Base-by-base conservation (phyloP, 805 yeast species). In the Wickerhamiella slavikovae region DNA sequence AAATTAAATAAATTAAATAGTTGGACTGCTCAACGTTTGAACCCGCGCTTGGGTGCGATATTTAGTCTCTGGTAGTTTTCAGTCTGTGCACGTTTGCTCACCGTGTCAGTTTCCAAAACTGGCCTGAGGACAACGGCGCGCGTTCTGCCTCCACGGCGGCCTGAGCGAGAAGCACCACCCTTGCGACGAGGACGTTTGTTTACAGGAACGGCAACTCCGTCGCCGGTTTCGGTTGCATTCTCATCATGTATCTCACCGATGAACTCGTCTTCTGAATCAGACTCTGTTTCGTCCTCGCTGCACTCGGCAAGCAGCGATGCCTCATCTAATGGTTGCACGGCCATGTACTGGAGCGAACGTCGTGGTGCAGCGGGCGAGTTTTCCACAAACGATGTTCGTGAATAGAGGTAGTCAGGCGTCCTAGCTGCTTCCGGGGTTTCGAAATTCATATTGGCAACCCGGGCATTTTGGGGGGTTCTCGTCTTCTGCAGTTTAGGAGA, bases 111-210 rank as follows among this genome's bases (percentile, higher is more conserved):
- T 9, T 28, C 29, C 4, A 25, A 31, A 4, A 29, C 35, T 2
- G 43, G 41, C 20, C 36, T 27, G 31, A 37, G 25, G 8, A 39
- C 43, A 7, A 42, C 47, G 17, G 45, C 36, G 30, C 51, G 40
- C 13, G 24, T 23, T 17, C 24, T 22, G 10, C 8, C 11, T 8
- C 22, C 22, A 8, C 22, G 22, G 11, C 22, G 22, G 11, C 22
- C 11, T 12, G 24, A 13, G 7, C 24, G 24, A 10, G n/a, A 11
- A 8, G 13, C 24, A 6, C 12, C 7, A n/a, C 24, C 14, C n/a
- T 13, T 22, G 6, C 14, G 7, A 10, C 24, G 24, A 10, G n/a
- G n/a, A 5, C 24, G 24, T 5, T 6, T 13, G 13, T 9, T 6
- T 6, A 9, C n/a, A 10, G 7, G 6, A 12, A 13, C 13, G 5